Conservation (phyloP, 768 basidiomycete genomes). For the Lepiota venenata region DNA sequence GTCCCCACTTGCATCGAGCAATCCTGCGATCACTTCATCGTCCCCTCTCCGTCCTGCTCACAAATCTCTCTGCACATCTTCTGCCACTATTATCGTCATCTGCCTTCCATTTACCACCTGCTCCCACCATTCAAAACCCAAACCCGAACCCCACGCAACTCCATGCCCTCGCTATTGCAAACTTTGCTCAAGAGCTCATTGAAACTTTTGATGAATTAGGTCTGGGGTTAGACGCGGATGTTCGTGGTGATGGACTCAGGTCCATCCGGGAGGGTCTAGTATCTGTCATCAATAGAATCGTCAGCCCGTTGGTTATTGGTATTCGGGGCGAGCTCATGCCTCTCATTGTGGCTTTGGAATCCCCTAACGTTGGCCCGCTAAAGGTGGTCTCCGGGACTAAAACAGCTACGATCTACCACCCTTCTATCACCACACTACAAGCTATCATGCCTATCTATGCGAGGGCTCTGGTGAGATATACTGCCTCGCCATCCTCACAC, state of each 20-base stretch:
- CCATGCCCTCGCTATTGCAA: slow-evolving; percentile 66
- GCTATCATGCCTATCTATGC: slow-evolving; percentile 60
- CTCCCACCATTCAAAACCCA: slow-evolving; percentile 46
- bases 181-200: slow-evolving; percentile 72
- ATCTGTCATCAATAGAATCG: slow-evolving; percentile 63
- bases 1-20: slow-evolving; percentile 63
- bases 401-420: slow-evolving; percentile 39
- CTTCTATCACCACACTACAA: slow-evolving; percentile 58
- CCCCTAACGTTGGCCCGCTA: slow-evolving; percentile 26
- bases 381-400: slow-evolving; percentile 31
- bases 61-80: slow-evolving; percentile 65
- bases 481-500: slow-evolving; percentile 51
- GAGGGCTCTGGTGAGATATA: slow-evolving; percentile 54
- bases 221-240: slow-evolving; percentile 58
- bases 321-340: slow-evolving; percentile 62
- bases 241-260: slow-evolving; percentile 66
- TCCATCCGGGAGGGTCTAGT: slow-evolving; percentile 66
- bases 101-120: slow-evolving; percentile 49
- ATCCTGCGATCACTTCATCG: slow-evolving; percentile 72
- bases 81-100: slow-evolving; percentile 65
- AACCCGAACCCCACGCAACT: slow-evolving; percentile 63
- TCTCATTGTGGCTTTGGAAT: slow-evolving; percentile 61
- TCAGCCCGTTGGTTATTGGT: slow-evolving; percentile 58
- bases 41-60: slow-evolving; percentile 71
- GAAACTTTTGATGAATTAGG: slow-evolving; percentile 65